Percentiles rank a stretch among this genome's conserved stretches.
Evolutionary conservation across 2,329 filamentous ascomycete genomes (phyloP).

Genomic region (Phyllosticta capitalensis): DNA sequence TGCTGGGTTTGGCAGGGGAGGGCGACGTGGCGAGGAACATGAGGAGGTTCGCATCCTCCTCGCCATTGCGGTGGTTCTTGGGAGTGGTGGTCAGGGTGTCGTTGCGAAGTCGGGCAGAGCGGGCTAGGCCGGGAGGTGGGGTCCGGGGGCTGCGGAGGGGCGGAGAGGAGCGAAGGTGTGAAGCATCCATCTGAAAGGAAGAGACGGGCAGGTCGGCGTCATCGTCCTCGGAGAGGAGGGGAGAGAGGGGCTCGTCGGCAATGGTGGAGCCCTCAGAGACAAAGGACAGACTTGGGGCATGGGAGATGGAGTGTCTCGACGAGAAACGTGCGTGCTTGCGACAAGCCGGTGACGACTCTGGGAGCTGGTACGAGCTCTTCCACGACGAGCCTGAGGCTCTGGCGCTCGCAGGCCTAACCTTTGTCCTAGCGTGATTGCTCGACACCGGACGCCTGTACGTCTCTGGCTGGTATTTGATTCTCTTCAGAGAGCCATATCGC

Average conservation of each 20-base stretch:
- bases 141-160: conserved; percentile 45
- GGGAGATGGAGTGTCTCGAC: conserved; percentile 38
- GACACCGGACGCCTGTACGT: conserved; percentile 28
- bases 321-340: conserved; percentile 67
- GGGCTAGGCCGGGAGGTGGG: conserved; percentile 29
- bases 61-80: conserved; percentile 49
- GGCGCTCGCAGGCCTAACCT: conserved; percentile 51
- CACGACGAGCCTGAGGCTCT: conserved; percentile 46
- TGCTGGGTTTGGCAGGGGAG: conserved; percentile 59
- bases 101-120: conserved; percentile 31
- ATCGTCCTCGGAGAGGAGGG: conserved; percentile 64
- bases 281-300: conserved; percentile 67
- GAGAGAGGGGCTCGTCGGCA: conserved; percentile 50
- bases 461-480: conserved; percentile 24
- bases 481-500: conserved; percentile 34
- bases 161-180: conserved; percentile 64
- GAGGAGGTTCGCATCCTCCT: conserved; percentile 76
- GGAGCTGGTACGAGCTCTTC: conserved; percentile 67
- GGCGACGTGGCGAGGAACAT: conserved; percentile 89
- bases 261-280: conserved; percentile 63
- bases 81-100: conserved; percentile 25
- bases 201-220: conserved; percentile 70
- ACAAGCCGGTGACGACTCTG: conserved; percentile 81
- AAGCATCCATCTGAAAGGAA: conserved; percentile 54
- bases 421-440: conserved; percentile 58